phyloP scores from a whole-genome alignment of 139 green algal genomes.

The Choricystis sp. region DNA sequence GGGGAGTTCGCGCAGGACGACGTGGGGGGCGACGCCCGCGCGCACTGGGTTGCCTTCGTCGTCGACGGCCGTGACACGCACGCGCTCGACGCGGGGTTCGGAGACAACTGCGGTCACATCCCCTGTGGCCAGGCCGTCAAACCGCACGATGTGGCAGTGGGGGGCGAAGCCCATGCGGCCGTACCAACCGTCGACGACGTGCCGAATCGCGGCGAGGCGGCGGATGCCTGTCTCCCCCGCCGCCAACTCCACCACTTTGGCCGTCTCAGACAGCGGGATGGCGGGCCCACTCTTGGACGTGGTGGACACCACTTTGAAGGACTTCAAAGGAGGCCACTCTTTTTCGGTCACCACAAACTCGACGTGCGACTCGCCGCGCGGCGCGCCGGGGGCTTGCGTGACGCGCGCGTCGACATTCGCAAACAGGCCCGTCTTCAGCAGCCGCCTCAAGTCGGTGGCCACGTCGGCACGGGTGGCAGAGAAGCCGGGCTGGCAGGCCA shows the following conservation, averaged over 20 bases:
- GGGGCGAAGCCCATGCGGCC: not conserved
- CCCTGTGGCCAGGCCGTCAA: slow-evolving; percentile 59
- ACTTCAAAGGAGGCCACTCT: slow-evolving; percentile 30
- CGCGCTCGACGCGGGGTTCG: slow-evolving; percentile 32
- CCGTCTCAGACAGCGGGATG: slow-evolving; percentile 10
- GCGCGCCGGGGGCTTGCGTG: slow-evolving; percentile 19
- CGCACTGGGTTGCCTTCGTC: slow-evolving; percentile 1
- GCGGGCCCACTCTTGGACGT: not conserved
- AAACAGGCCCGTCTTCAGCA: slow-evolving; percentile 42
- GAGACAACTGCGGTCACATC: slow-evolving; percentile 39
- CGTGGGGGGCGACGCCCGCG: slow-evolving; percentile 19
- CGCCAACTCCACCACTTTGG: slow-evolving; percentile 12
- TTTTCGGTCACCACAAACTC: slow-evolving; percentile 45
- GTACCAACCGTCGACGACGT: slow-evolving; percentile 51
- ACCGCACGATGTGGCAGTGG: slow-evolving; percentile 34
- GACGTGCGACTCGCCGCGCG: slow-evolving; percentile 18
- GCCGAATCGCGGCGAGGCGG: slow-evolving; percentile 31
- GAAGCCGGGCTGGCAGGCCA: slow-evolving; percentile 34
- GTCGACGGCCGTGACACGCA: slow-evolving; percentile 1
- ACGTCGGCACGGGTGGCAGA: slow-evolving; percentile 20
- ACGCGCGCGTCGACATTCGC: slow-evolving; percentile 42
- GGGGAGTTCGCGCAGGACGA: slow-evolving; percentile 2
- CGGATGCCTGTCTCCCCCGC: slow-evolving; percentile 19
- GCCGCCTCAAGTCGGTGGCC: slow-evolving; percentile 24
- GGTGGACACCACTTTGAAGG: slow-evolving; percentile 31